These are phyloP conservation scores for Ophiocordyceps camponoti-floridani DNA, from an alignment of 2,329 filamentous ascomycete genomes.

Conservation along the genomic window DNA sequence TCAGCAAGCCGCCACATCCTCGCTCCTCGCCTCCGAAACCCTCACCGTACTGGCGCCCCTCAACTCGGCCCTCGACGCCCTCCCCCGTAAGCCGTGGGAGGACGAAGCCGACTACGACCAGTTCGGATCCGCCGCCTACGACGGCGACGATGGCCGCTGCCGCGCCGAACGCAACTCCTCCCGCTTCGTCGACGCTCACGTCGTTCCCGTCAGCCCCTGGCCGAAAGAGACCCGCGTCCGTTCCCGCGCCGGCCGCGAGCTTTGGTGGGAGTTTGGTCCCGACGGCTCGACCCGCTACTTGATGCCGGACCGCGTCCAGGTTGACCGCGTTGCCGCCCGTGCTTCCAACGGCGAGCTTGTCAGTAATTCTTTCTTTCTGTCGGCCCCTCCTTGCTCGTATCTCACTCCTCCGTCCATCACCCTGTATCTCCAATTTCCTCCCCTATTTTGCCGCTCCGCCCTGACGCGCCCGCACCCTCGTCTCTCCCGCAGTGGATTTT, in stretches of 20 bases:
- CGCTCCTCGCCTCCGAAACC: slow-evolving; percentile 42
- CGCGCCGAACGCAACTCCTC: slow-evolving; percentile 60
- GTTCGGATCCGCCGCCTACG: slow-evolving; percentile 55
- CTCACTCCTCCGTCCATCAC: too few relatives aligned
- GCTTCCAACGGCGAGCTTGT: slow-evolving; percentile 77
- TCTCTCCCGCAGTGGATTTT: slow-evolving; percentile 39
- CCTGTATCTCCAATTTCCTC: background rate
- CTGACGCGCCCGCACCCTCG: background rate
- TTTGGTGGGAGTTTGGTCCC: slow-evolving; percentile 63
- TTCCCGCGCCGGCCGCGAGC: slow-evolving; percentile 41
- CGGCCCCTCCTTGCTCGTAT: too few relatives aligned
- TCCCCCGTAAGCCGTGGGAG: slow-evolving; percentile 81
- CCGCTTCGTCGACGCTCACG: slow-evolving; percentile 72
- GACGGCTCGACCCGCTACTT: slow-evolving; percentile 47
- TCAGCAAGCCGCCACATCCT: slow-evolving; percentile 46
- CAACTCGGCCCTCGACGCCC: slow-evolving; percentile 59
- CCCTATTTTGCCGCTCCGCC: background rate
- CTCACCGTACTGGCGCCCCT: slow-evolving; percentile 77
- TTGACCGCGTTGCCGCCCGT: slow-evolving; percentile 53
- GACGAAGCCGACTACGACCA: slow-evolving; percentile 52
- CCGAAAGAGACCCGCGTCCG: slow-evolving; percentile 43
- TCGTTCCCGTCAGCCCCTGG: slow-evolving; percentile 65
- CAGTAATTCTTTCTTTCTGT: slow-evolving; percentile 9
- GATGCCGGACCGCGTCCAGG: slow-evolving; percentile 64
- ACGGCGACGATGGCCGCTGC: slow-evolving; percentile 55